A percentile compares a stretch with the other conserved stretches of the same genome.
Evolutionary conservation across 192 early-diverging fungal species (phyloP).

Genomic region (Gryganskiella cystojenkinii): DNA sequence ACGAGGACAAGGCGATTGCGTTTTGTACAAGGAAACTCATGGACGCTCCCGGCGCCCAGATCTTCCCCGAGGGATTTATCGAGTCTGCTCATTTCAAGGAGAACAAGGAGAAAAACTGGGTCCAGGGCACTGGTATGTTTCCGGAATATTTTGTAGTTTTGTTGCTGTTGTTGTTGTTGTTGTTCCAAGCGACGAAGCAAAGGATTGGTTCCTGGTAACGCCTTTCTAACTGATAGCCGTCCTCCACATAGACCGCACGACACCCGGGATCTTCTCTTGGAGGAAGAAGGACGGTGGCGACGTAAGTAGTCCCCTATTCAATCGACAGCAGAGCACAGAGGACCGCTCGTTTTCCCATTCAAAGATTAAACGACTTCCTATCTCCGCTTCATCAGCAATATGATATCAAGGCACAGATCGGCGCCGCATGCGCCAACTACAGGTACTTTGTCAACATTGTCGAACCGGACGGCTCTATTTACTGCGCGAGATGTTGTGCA

Average conservation of each 20-base stretch:
- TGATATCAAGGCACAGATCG: slow-evolving; percentile 52
- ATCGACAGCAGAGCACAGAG: no score
- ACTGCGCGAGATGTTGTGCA: slow-evolving; percentile 60
- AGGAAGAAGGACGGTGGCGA: slow-evolving; percentile 53
- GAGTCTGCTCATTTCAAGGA: slow-evolving; percentile 49
- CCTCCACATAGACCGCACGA: no score
- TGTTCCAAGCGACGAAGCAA: no score
- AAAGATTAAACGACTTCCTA: no score
- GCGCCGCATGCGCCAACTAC: slow-evolving; percentile 44
- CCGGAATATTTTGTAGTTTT: no score
- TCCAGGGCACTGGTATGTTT: slow-evolving; percentile 62
- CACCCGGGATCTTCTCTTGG: slow-evolving; percentile 27
- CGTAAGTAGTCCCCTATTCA: no score
- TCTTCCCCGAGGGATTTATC: slow-evolving; percentile 53
- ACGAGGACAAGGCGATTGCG: slow-evolving; percentile 52
- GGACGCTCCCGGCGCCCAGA: slow-evolving; percentile 46
- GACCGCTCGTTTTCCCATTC: no score
- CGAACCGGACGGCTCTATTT: slow-evolving; percentile 36
- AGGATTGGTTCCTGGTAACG: no score
- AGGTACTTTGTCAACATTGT: slow-evolving; percentile 55
- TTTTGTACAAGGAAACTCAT: slow-evolving; percentile 53
- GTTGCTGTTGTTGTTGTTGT: no score
- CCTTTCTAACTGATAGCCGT: no score
- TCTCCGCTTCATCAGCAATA: no score
- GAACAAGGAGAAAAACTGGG: slow-evolving; percentile 41